phyloP scores from a whole-genome alignment of 2,329 filamentous ascomycete species.

The Ophiostoma sp. region DNA sequence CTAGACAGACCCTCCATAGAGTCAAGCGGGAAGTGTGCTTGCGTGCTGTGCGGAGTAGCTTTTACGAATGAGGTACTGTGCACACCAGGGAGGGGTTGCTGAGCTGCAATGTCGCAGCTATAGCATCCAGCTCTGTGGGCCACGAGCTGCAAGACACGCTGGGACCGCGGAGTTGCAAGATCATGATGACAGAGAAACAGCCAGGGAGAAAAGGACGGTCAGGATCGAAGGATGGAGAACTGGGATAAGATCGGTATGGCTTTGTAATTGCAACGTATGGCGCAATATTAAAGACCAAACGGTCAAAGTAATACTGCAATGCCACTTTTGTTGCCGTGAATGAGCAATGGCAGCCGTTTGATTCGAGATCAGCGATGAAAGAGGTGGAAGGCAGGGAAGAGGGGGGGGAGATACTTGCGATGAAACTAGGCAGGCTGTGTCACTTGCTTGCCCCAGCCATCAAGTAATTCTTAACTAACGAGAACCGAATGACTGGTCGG shows the following conservation, averaged over 20 bases:
- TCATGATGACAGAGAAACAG: not conserved
- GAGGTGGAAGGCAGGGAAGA: not conserved
- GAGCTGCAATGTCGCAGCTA: not conserved
- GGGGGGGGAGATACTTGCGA: not conserved
- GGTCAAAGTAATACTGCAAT: too few relatives aligned
- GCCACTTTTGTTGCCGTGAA: not conserved
- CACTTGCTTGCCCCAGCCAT: constrained; percentile 1
- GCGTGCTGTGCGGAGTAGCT: constrained; percentile 1
- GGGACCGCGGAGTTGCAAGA: constrained; percentile 6
- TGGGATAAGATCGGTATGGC: too few relatives aligned
- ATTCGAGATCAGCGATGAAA: constrained; percentile 16
- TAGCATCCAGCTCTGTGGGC: too few relatives aligned
- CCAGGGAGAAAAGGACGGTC: too few relatives aligned
- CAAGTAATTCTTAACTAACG: constrained; percentile 27
- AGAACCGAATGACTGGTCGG: constrained; percentile 25
- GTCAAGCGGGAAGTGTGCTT: not conserved
- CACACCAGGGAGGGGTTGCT: not conserved
- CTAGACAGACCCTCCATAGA: not conserved
- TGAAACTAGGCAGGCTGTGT: not conserved
- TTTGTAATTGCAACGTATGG: not conserved
- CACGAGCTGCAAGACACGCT: not conserved
- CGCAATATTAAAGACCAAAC: not conserved
- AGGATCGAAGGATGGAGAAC: too few relatives aligned
- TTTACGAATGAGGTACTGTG: not conserved
- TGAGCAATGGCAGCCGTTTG: constrained; percentile 11